Percentiles rank a stretch among this genome's conserved stretches.
Conservation (phyloP, 768 basidiomycete species). For the Xerocomus spinulosus region DNA sequence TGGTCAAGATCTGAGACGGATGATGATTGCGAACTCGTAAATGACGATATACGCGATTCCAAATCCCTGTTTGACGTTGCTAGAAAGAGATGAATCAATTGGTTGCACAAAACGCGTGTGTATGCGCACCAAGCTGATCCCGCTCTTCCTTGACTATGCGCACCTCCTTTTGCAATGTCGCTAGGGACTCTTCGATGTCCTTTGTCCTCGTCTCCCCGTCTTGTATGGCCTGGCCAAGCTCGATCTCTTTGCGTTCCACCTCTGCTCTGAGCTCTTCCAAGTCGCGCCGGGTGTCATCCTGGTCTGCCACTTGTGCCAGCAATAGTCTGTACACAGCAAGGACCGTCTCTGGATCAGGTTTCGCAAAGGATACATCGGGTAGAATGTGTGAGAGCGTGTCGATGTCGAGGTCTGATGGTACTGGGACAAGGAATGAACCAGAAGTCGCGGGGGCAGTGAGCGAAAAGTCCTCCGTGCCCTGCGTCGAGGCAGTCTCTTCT, state of each 20-base stretch:
- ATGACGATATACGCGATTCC: conserved; percentile 50
- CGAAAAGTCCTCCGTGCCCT: conserved; percentile 34
- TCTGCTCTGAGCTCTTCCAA: conserved; percentile 69
- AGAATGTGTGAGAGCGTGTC: conserved; percentile 55
- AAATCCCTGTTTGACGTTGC: conserved; percentile 44
- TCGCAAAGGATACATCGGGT: conserved; percentile 54
- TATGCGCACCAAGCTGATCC: conserved; percentile 57
- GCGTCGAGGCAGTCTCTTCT: conserved; percentile 32
- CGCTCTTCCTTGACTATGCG: conserved; percentile 54
- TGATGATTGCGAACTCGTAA: conserved; percentile 56
- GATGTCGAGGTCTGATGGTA: conserved; percentile 67
- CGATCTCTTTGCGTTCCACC: conserved; percentile 67
- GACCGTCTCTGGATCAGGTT: conserved; percentile 56
- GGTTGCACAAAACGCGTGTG: conserved; percentile 2
- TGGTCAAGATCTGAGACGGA: conserved; percentile 59
- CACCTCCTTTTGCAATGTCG: conserved; percentile 53
- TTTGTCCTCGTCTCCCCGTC: conserved; percentile 62
- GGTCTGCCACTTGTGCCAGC: conserved; percentile 49
- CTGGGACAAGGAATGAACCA: conserved; percentile 29
- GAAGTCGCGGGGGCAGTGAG: conserved; percentile 23
- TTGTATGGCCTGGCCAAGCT: conserved; percentile 79
- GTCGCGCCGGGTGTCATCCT: conserved; percentile 55
- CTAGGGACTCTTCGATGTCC: conserved; percentile 52
- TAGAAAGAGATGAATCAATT: conserved; percentile 26
- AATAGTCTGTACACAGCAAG: conserved; percentile 59